These are phyloP conservation scores for Omphalotus guepiniiformis DNA, from an alignment of 768 basidiomycete species.

Conservation along the genomic window DNA sequence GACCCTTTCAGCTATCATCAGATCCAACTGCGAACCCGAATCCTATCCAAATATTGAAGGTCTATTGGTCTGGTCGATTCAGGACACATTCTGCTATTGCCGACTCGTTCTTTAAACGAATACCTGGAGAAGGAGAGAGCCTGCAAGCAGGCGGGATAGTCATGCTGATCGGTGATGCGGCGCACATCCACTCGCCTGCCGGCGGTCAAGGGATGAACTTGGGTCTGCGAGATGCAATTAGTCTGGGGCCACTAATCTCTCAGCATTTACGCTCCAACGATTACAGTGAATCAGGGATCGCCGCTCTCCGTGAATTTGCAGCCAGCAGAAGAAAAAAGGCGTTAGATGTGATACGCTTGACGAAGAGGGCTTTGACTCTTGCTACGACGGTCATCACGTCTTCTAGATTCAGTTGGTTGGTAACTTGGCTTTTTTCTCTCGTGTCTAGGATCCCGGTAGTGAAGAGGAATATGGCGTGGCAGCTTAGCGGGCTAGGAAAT, in stretches of 20 bases:
- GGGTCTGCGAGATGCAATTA: constrained; percentile 50
- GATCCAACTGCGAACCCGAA: background rate
- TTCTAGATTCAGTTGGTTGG: background rate
- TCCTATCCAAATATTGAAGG: background rate
- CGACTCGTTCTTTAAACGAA: background rate
- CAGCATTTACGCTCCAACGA: constrained; percentile 27
- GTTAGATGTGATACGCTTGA: background rate
- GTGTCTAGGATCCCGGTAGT: background rate
- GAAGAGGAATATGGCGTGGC: background rate
- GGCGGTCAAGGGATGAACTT: constrained; percentile 60
- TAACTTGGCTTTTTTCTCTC: background rate
- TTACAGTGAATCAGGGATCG: background rate
- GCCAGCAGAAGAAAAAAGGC: background rate
- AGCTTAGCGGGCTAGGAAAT: background rate
- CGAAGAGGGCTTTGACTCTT: background rate
- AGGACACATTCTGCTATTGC: constrained; percentile 1
- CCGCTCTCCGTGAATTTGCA: background rate
- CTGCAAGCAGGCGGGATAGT: no score
- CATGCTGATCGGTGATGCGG: constrained; percentile 31
- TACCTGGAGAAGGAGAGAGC: no score
- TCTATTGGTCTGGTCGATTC: background rate
- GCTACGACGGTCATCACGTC: background rate
- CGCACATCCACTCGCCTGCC: constrained; percentile 49
- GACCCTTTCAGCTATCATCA: background rate
- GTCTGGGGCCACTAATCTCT: constrained; percentile 38